Evolutionary conservation across 163 green algal species (phyloP), one percentile per base, ranked within the genome.

Genomic region (Chlorella variabilis): DNA sequence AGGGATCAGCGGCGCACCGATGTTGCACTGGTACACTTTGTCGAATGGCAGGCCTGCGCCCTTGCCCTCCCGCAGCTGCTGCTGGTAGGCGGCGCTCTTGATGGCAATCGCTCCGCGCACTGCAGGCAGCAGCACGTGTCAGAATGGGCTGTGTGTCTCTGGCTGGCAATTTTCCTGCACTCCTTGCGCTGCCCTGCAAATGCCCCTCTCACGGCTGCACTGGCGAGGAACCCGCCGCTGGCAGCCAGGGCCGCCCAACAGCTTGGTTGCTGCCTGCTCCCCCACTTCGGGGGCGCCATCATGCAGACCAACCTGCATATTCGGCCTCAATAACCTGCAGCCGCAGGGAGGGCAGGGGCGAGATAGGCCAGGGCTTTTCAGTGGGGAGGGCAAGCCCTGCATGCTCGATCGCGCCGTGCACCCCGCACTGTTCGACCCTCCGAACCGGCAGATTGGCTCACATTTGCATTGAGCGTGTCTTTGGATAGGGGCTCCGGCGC

Each of bases 21-120:
- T 98, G 91, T 98, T 98, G 90, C 95, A 98, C 81, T 93, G 94
- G 25, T 98, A 87, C 45, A 98, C 65, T 42, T 95, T 93, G 48
- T 93, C 56, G 70, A 97, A 98, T 4, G 89, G 91, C 36, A 92
- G 86, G 4, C 18, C 51, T 0, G 81, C 82, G 29, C 80, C 77
- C 56, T 89, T 87, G 11, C 90, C 92, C 36, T 87, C 66, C 31
- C 89, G 80, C 20, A 96, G 71, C 41, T 95, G 89, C 34, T 90
- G 80, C 38, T 85, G 79, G 23, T 96, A 88, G 36, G 33, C 29
- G 2, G 58, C 42, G 29, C 75, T 81, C 62, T 71, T 81, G 18
- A 63, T 62, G 58, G 75, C 58, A 21, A 81, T 81, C 9, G 75
- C 75, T n/a, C 75, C 75, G 8, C 75, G 75, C 18, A 81, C 75